Evolutionary conservation across 306 rosid species (phyloP), one percentile per base, ranked within the genome.

Genomic region (Rosa persica): DNA sequence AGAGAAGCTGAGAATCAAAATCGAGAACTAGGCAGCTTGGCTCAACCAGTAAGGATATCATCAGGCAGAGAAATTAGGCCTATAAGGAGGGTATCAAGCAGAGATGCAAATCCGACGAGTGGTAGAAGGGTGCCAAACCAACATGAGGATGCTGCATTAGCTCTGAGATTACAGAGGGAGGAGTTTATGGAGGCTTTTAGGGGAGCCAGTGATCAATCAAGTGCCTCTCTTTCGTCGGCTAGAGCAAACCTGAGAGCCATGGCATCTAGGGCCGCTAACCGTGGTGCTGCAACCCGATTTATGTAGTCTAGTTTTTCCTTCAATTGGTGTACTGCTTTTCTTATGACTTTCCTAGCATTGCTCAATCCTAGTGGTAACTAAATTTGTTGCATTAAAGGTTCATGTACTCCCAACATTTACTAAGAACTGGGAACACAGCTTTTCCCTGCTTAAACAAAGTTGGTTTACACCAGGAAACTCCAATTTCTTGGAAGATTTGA

Each of bases 101-200:
- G 81, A 30, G 81, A 76, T 30, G 36, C 47, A 4, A 25, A 55
- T 51, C 16, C 22, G 40, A 65, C 75, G 43, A 84, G 78, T 80
- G 85, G 89, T 71, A 83, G 96, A 86, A 79, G 85, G 75, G 38
- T 74, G 27, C n/a, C 85, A 12, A 80, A 66, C 79, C 99, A 95
- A 85, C 85, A 89, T 73, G 92, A 82, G 83, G 99, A 95, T 85
- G 96, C 92, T 78, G 98, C 98, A 49, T 77, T 95, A 52, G 97
- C 97, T 81, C 81, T 86, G 27, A 95, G 96, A 84, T 49, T 93
- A 79, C 99, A 93, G 71, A 93, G 99, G 77, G 93, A 93, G 54
- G 98, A 95, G 87, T 95, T 95, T 78, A 70, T 95, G 89, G 90
- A 86, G 51, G 88, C 80, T 27, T 83, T 87, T 67, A 80, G 91